Evolutionary conservation across 495 filamentous ascomycete species (phyloP).

Genomic region (Trichocladium antarcticum): DNA sequence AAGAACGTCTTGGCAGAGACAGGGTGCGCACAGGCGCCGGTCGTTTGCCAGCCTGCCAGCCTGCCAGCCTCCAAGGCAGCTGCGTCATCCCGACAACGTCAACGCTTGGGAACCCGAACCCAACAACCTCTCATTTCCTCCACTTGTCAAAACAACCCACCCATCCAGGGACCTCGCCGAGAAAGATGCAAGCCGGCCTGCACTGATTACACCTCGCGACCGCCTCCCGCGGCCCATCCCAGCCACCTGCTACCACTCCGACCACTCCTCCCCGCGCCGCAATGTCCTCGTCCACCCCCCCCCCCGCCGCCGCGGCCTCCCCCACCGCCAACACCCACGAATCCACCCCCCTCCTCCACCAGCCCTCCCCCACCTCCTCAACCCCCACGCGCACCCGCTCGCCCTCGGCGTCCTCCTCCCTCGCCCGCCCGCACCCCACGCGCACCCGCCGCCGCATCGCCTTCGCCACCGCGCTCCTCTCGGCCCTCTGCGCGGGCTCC

Average conservation of each 20-base stretch:
- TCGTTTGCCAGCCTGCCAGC: no score
- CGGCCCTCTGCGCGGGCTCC: constrained; percentile 65
- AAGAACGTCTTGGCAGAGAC: background rate
- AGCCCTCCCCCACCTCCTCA: constrained; percentile 23
- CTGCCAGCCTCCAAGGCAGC: no score
- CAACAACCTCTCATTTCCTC: no score
- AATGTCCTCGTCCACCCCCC: background rate
- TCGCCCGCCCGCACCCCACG: constrained; percentile 4
- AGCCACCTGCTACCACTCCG: background rate
- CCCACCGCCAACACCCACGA: background rate
- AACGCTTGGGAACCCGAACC: no score
- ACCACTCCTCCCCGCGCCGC: background rate
- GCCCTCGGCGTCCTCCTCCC: constrained; percentile 6
- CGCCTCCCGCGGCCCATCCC: background rate
- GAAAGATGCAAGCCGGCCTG: constrained; percentile 1
- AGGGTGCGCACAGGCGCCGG: no score
- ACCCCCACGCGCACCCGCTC: constrained; percentile 17
- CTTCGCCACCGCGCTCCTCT: constrained; percentile 32
- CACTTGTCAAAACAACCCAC: no score
- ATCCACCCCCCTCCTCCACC: constrained; percentile 22
- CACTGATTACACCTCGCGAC: background rate
- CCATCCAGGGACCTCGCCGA: no score
- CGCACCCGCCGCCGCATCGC: constrained; percentile 28
- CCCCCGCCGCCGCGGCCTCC: constrained; percentile 5
- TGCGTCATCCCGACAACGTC: no score